Conservation (phyloP, 2,329 filamentous ascomycete genomes). For the Lizonia empirigonia region DNA sequence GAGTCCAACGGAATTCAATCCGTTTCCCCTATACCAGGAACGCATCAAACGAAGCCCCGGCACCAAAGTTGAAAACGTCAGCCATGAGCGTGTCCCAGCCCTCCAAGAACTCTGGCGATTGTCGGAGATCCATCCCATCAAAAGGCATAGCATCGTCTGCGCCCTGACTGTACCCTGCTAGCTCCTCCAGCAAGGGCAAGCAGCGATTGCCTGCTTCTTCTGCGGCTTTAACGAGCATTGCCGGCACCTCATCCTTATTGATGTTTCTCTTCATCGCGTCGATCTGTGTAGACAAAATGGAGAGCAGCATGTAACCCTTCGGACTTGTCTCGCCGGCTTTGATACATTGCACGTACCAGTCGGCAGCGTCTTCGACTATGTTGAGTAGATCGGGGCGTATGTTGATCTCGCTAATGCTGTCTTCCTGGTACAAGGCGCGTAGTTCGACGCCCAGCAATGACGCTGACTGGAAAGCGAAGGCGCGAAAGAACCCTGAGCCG, state of each 20-base stretch:
- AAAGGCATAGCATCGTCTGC: background rate
- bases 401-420: slow-evolving; percentile 27
- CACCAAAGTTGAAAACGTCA: slow-evolving; percentile 20
- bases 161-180: slow-evolving; percentile 12
- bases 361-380: slow-evolving; percentile 28
- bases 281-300: slow-evolving; percentile 28
- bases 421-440: slow-evolving; percentile 33
- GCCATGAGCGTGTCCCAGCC: slow-evolving; percentile 30
- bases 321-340: slow-evolving; percentile 39
- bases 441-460: slow-evolving; percentile 31
- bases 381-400: slow-evolving; percentile 26
- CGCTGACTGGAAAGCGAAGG: slow-evolving; percentile 29
- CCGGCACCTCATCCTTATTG: slow-evolving; percentile 18
- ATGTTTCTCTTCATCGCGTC: slow-evolving; percentile 25
- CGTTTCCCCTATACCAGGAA: background rate
- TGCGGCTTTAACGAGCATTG: slow-evolving; percentile 20
- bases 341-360: slow-evolving; percentile 27
- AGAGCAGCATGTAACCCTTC: slow-evolving; percentile 36
- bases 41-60: background rate
- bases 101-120: slow-evolving; percentile 19
- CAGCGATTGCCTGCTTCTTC: slow-evolving; percentile 26
- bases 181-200: slow-evolving; percentile 28
- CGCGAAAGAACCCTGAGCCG: slow-evolving; percentile 33
- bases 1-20: too few relatives aligned
- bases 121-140: slow-evolving; percentile 12